Percentiles rank a stretch among this genome's conserved stretches.
Evolutionary conservation across 208 protist species (phyloP).

Genomic region (Acanthamoeba triangularis): DNA sequence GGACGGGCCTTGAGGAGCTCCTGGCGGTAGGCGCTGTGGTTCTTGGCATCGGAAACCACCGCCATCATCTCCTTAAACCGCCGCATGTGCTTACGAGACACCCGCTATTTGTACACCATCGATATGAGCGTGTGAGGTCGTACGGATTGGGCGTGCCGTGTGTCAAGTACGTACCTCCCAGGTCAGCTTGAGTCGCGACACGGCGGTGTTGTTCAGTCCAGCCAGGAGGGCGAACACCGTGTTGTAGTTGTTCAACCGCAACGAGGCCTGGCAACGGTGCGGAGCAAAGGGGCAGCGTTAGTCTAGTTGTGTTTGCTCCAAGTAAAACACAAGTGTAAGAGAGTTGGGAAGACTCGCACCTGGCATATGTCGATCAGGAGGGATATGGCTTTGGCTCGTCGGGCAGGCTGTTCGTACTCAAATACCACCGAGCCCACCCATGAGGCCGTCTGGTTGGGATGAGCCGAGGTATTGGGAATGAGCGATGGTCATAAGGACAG

Average conservation of each 20-base stretch:
- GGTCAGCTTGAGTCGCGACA: slow-evolving; percentile 24
- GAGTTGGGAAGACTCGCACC: not conserved
- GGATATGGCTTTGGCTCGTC: not conserved
- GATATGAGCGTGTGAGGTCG: no score
- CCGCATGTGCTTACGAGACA: slow-evolving; percentile 19
- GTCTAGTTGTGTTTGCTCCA: no score
- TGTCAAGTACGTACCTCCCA: no score
- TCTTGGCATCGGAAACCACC: slow-evolving; percentile 13
- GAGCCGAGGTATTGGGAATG: not conserved
- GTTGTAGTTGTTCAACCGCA: slow-evolving; percentile 46
- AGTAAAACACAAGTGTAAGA: not conserved
- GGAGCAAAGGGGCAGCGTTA: no score
- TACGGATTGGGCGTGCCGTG: no score
- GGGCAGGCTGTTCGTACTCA: slow-evolving; percentile 5
- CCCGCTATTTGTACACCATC: not conserved
- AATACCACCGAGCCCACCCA: slow-evolving; percentile 35
- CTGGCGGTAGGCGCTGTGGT: slow-evolving; percentile 42
- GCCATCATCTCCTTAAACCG: slow-evolving; percentile 50
- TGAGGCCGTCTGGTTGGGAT: not conserved
- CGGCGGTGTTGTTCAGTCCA: slow-evolving; percentile 60
- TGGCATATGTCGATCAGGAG: slow-evolving; percentile 53
- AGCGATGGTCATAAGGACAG: not conserved
- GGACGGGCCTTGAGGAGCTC: slow-evolving; percentile 35
- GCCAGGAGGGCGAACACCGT: slow-evolving; percentile 41
- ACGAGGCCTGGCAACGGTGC: not conserved